These are phyloP conservation scores for Anthracocystis panici-leucophaei DNA, from an alignment of 1,284 basidiomycete genomes.

Conservation along the genomic window DNA sequence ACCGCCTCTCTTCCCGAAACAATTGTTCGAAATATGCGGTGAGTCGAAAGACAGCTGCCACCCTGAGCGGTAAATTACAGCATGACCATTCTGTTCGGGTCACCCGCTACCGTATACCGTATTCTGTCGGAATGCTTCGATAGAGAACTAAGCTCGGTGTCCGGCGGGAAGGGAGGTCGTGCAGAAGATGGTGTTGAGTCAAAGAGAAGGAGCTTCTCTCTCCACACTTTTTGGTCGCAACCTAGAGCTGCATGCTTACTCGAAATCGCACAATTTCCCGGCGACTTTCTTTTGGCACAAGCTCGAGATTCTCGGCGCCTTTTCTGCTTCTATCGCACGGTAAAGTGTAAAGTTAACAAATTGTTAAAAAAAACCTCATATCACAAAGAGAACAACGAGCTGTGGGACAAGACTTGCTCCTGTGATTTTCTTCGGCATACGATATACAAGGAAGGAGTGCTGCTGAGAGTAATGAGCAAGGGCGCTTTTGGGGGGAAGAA, in stretches of 20 bases:
- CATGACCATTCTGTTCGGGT: too few species aligned
- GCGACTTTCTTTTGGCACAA: slow-evolving; percentile 13
- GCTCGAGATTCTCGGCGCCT: slow-evolving; percentile 15
- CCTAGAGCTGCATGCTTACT: slow-evolving; percentile 20
- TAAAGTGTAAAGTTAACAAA: too few species aligned
- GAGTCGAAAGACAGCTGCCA: too few species aligned
- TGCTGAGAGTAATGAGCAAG: slow-evolving; percentile 8
- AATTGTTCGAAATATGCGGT: too few species aligned
- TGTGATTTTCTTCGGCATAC: slow-evolving; percentile 15
- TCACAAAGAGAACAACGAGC: background rate
- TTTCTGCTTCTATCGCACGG: slow-evolving; percentile 13
- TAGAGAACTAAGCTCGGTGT: too few species aligned
- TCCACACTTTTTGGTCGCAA: background rate
- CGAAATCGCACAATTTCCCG: slow-evolving; percentile 18
- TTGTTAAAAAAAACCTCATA: too few species aligned
- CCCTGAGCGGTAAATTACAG: too few species aligned
- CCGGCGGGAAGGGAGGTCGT: too few species aligned
- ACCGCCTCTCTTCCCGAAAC: too few species aligned
- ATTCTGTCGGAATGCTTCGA: background rate
- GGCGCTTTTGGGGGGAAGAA: slow-evolving; percentile 22
- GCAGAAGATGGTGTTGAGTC: background rate
- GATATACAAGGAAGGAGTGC: slow-evolving; percentile 9
- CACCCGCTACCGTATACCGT: too few species aligned
- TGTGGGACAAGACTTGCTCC: slow-evolving; percentile 17
- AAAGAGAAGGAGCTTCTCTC: background rate